These are phyloP conservation scores for Zopfochytrium polystomum DNA, from an alignment of 371 early-diverging fungal genomes.

Conservation along the genomic window DNA sequence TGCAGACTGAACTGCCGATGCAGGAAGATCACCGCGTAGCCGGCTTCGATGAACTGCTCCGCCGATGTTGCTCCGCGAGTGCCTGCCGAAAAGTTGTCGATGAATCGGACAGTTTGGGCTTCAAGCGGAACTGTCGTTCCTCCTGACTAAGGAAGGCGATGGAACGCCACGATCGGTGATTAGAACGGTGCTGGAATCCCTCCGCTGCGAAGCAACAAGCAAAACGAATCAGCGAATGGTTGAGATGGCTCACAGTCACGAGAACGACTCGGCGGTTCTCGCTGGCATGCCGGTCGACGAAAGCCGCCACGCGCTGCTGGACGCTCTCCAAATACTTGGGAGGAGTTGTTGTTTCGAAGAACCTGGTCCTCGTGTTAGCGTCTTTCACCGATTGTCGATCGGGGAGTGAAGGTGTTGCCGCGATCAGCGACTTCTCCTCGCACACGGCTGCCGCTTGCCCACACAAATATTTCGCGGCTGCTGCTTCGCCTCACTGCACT, in stretches of 20 bases:
- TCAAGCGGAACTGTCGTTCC: conserved; percentile 97
- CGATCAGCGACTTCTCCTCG: no score
- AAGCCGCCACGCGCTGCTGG: conserved; percentile 59
- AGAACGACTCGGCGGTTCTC: conserved; percentile 64
- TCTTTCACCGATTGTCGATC: no score
- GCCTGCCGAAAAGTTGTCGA: conserved; percentile 97
- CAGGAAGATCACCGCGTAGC: conserved; percentile 94
- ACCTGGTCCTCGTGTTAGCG: conserved; percentile 44
- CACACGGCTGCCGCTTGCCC: no score
- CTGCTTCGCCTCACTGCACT: no score
- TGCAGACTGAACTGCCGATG: conserved; percentile 90
- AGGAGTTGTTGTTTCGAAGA: conserved; percentile 71
- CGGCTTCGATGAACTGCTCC: conserved; percentile 85
- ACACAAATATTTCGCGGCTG: no score
- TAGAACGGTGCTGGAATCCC: background rate
- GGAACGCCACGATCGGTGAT: conserved; percentile 2
- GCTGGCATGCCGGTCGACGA: conserved; percentile 64
- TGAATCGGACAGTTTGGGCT: conserved; percentile 94
- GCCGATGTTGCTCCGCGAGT: conserved; percentile 94
- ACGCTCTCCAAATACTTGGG: conserved; percentile 69
- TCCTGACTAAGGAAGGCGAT: conserved; percentile 62
- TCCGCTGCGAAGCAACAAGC: no score
- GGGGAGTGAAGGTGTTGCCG: no score
- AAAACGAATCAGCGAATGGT: background rate
- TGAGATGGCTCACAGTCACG: conserved; percentile 62